Evolutionary conservation across 148 eudicot species (phyloP).

Genomic region (Selenicereus undatus): DNA sequence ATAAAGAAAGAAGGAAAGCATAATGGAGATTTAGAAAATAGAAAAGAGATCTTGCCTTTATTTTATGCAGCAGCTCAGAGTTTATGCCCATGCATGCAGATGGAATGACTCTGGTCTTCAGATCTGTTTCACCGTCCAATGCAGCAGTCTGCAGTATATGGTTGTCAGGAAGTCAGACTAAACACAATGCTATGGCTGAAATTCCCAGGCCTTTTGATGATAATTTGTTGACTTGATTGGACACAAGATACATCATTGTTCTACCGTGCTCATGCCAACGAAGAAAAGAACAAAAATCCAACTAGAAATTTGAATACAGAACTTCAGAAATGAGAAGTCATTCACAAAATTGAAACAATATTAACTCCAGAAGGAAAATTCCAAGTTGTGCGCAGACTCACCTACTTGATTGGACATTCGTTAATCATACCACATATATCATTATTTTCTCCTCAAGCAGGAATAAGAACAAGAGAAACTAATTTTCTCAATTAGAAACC

Average conservation of each 20-base stretch:
- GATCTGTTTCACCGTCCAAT: conserved; percentile 95
- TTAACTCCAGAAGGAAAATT: background rate
- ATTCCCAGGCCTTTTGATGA: background rate
- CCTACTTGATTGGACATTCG: background rate
- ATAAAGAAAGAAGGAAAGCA: background rate
- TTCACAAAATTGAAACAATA: background rate
- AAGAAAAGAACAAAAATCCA: background rate
- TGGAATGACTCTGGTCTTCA: conserved; percentile 85
- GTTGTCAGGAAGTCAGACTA: background rate
- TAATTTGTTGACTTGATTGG: background rate
- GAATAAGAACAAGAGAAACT: background rate
- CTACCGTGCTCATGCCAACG: background rate
- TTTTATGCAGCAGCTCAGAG: conserved; percentile 77
- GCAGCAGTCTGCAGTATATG: conserved; percentile 69
- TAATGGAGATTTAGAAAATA: conserved; percentile 6
- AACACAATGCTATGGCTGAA: background rate
- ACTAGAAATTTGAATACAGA: background rate
- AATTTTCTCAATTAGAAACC: background rate
- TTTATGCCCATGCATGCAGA: conserved; percentile 94
- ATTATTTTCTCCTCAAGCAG: background rate
- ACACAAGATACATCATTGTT: conserved; percentile 2
- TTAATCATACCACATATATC: background rate
- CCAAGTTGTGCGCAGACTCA: background rate
- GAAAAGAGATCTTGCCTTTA: conserved; percentile 51
- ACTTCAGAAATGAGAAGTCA: too few relatives aligned